A percentile compares a stretch with the other conserved stretches of the same genome.
phyloP scores from a whole-genome alignment of 495 filamentous ascomycete species.

The Daldinia vernicosa region DNA sequence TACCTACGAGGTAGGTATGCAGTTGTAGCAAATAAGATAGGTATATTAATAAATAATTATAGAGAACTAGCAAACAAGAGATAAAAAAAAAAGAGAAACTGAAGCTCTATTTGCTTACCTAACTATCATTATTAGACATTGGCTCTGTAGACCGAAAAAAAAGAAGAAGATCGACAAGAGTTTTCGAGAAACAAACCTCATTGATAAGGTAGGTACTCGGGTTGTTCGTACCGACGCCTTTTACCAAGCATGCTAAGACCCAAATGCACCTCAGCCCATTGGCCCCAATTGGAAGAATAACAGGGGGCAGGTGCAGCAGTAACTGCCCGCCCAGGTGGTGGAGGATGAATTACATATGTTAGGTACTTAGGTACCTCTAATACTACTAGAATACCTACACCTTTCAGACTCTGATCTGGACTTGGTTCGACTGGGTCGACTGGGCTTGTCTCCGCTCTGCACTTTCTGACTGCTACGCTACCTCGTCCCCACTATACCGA shows the following conservation, averaged over 20 bases:
- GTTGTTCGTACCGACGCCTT: conserved; percentile 4
- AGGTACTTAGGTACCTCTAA: not conserved
- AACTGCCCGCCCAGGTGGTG: not conserved
- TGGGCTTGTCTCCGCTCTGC: conserved; percentile 32
- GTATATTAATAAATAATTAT: not conserved
- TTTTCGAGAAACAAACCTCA: conserved; percentile 10
- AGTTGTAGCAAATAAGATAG: not conserved
- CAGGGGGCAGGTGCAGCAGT: conserved; percentile 24
- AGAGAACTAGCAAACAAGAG: not conserved
- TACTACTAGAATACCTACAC: too few species aligned
- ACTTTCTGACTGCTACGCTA: conserved; percentile 31
- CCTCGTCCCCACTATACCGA: conserved; percentile 13
- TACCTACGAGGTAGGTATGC: not conserved
- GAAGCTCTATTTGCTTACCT: not conserved
- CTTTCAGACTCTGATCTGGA: conserved; percentile 28
- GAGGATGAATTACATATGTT: not conserved
- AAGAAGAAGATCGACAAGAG: not conserved
- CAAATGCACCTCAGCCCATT: conserved; percentile 31
- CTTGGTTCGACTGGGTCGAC: conserved; percentile 36
- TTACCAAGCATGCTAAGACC: not conserved
- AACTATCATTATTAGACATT: conserved; percentile 9
- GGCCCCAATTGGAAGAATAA: conserved; percentile 10
- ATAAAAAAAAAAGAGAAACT: not conserved
- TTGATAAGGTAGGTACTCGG: conserved; percentile 16
- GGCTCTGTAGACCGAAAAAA: not conserved